phyloP scores from a whole-genome alignment of 305 asterid species.

The Salvia sclarea region DNA sequence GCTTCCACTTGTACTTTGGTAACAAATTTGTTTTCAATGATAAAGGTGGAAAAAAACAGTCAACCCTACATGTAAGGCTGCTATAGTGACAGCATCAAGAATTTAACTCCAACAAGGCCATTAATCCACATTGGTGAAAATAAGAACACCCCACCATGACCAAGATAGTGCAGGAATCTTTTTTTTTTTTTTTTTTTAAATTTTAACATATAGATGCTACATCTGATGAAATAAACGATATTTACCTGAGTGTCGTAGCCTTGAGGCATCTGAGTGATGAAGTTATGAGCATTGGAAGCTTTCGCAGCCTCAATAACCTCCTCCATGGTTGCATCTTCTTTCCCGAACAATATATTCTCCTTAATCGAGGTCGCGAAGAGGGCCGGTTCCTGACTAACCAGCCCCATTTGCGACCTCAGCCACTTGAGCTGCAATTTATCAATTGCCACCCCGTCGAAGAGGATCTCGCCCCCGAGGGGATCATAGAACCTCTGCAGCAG shows the following conservation, averaged over 20 bases:
- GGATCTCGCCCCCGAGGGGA: conserved; percentile 72
- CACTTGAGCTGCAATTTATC: conserved; percentile 84
- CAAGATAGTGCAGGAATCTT: background rate
- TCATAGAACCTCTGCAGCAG: conserved; percentile 85
- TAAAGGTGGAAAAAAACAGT: background rate
- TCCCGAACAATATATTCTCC: conserved; percentile 88
- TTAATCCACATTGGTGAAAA: conserved; percentile 5
- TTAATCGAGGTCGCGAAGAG: conserved; percentile 83
- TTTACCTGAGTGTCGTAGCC: conserved; percentile 92
- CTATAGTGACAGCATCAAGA: background rate
- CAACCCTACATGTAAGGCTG: background rate
- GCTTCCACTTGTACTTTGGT: conserved; percentile 27
- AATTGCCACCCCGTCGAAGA: conserved; percentile 68
- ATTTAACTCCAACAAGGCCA: conserved; percentile 5
- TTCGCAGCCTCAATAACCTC: conserved; percentile 83
- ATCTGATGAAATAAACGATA: background rate
- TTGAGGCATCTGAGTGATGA: conserved; percentile 80
- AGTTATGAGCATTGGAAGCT: conserved; percentile 93
- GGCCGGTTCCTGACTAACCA: conserved; percentile 97
- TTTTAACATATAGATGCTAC: background rate
- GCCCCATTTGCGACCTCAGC: conserved; percentile 96
- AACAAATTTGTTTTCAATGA: background rate
- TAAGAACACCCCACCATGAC: conserved; percentile 16
- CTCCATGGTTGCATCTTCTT: conserved; percentile 76
- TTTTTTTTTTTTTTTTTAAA: background rate